These are phyloP conservation scores for Drosera spatulata DNA, from an alignment of 179 eudicot genomes.

Conservation along the genomic window DNA sequence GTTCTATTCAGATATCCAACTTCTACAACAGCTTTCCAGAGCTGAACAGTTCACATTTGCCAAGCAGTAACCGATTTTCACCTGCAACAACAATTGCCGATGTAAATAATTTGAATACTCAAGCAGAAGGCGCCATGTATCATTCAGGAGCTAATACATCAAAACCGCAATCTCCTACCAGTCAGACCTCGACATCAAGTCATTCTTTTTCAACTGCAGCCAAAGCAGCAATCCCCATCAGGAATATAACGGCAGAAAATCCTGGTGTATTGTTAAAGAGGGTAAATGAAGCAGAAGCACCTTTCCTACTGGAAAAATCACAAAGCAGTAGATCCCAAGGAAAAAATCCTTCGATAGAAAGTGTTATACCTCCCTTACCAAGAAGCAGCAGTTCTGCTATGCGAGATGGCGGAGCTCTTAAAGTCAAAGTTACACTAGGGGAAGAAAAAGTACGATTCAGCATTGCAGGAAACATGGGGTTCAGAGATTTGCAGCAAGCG, in stretches of 20 bases:
- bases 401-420: conserved; percentile 18
- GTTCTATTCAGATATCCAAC: conserved; percentile 70
- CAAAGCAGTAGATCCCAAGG: conserved; percentile 29
- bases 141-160: conserved; percentile 21
- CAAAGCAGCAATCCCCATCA: conserved; percentile 13
- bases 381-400: background rate
- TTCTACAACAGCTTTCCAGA: conserved; percentile 75
- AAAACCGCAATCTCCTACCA: conserved; percentile 27
- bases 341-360: conserved; percentile 21
- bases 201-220: conserved; percentile 19
- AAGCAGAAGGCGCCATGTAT: conserved; percentile 18
- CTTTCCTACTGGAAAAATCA: conserved; percentile 11
- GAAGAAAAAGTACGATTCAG: conserved; percentile 64
- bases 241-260: conserved; percentile 11
- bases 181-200: conserved; percentile 40
- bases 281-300: conserved; percentile 17
- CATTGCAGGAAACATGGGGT: conserved; percentile 46
- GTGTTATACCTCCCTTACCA: conserved; percentile 16
- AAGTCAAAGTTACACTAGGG: conserved; percentile 55
- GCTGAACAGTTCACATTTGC: conserved; percentile 19
- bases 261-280: conserved; percentile 14
- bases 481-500: conserved; percentile 40
- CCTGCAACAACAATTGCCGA: conserved; percentile 10
- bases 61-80: conserved; percentile 10
- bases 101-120: conserved; percentile 7